Percentiles rank a stretch among this genome's conserved stretches.
Conservation (phyloP, 1,139 yeast species). For the Yamadazyma buinensis region DNA sequence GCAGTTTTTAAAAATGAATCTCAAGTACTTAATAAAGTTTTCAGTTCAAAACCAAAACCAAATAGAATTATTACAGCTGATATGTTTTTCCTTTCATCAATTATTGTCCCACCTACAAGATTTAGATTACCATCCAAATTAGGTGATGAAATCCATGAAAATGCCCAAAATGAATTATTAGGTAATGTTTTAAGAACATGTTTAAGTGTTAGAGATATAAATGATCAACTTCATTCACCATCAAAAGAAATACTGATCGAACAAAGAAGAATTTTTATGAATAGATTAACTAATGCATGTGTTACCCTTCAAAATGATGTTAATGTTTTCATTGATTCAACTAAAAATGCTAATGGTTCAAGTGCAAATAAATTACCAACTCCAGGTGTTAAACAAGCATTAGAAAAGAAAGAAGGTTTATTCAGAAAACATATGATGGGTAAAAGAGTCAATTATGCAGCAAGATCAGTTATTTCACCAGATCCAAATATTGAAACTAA, state of each 20-base stretch:
- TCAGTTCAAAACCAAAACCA: conserved; percentile 71
- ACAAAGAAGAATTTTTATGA: conserved; percentile 74
- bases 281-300: conserved; percentile 90
- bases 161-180: conserved; percentile 84
- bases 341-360: conserved; percentile 74
- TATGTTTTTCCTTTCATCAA: conserved; percentile 80
- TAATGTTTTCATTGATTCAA: conserved; percentile 87
- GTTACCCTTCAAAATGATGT: conserved; percentile 95
- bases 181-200: conserved; percentile 78
- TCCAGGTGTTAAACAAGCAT: conserved; percentile 96
- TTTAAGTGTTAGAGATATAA: conserved; percentile 79
- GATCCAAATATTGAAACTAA: conserved; percentile 98
- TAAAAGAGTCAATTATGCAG: conserved; percentile 97
- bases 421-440: conserved; percentile 99
- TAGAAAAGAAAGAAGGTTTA: conserved; percentile 97
- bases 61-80: conserved; percentile 64
- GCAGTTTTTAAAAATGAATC: conserved; percentile 74
- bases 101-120: conserved; percentile 95
- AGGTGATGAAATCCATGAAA: conserved; percentile 95
- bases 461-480: conserved; percentile 98
- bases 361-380: conserved; percentile 63
- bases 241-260: conserved; percentile 61
- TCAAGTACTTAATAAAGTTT: conserved; percentile 53
- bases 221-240: conserved; percentile 63
- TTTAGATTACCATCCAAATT: conserved; percentile 95